Percentiles rank a stretch among this genome's conserved stretches.
phyloP scores from a whole-genome alignment of 192 early-diverging fungal species.

The Phycomyces nitens region DNA sequence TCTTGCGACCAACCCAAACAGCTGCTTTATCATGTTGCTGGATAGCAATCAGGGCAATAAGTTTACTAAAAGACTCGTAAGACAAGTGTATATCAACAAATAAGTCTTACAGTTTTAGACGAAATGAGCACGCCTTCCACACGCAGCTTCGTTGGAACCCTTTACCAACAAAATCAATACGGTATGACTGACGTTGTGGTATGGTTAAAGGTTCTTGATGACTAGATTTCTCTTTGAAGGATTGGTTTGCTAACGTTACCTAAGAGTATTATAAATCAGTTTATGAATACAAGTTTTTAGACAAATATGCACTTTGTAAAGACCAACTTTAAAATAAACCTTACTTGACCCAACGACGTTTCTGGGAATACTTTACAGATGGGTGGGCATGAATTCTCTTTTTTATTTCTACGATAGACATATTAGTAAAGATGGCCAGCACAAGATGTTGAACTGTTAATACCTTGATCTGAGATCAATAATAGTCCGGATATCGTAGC shows the following conservation, averaged over 20 bases:
- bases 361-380: conserved; percentile 9
- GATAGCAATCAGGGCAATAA: not conserved
- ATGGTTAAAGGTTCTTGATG: not conserved
- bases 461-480: conserved; percentile 23
- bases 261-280: not conserved
- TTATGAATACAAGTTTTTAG: not conserved
- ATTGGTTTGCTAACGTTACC: not conserved
- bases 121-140: not conserved
- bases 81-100: not conserved
- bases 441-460: not conserved
- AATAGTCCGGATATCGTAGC: conserved; percentile 18
- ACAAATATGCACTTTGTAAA: not conserved
- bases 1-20: conserved; percentile 1
- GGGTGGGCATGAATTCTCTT: not conserved
- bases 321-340: too few species aligned
- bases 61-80: conserved; percentile 4
- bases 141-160: conserved; percentile 17
- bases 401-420: not conserved
- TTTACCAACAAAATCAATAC: conserved; percentile 22
- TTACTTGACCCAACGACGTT: not conserved
- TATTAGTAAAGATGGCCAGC: not conserved
- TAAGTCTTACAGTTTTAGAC: conserved; percentile 22
- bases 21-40: conserved; percentile 14
- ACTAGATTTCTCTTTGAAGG: conserved; percentile 1
- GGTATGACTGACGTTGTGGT: not conserved